Conservation (phyloP, 2,329 filamentous ascomycete genomes). For the Periconia digitata region DNA sequence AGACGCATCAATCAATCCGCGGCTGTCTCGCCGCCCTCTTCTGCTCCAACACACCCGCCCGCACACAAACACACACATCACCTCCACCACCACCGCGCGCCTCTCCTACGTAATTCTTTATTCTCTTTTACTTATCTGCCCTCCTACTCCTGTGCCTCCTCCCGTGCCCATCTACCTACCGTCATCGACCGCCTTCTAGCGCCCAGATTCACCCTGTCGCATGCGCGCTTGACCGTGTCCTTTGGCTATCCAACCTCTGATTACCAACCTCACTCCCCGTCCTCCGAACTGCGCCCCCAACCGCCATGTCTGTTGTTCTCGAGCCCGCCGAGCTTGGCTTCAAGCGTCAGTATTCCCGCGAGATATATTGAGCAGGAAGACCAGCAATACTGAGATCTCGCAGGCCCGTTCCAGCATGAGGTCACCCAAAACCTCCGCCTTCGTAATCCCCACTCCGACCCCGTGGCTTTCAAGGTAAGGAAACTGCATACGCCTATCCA, state of each 20-base stretch:
- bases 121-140: not conserved
- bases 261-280: conserved; percentile 33
- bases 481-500: conserved; percentile 1
- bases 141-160: not conserved
- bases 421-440: conserved; percentile 64
- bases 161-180: conserved; percentile 1
- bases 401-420: conserved; percentile 66
- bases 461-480: conserved; percentile 66
- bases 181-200: conserved; percentile 8
- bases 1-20: no score
- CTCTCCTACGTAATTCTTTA: not conserved
- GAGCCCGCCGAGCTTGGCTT: conserved; percentile 91
- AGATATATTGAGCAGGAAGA: not conserved
- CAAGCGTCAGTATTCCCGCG: conserved; percentile 65
- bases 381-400: conserved; percentile 18
- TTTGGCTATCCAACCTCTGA: conserved; percentile 14
- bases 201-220: conserved; percentile 11
- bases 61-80: no score
- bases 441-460: conserved; percentile 58
- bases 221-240: conserved; percentile 12
- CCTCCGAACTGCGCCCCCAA: conserved; percentile 10
- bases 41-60: no score
- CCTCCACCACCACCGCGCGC: no score
- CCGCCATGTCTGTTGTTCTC: conserved; percentile 90
- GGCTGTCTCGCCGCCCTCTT: no score